Evolutionary conservation across 352 stramenopile species (phyloP).

Genomic region (Plasmopara halstedii): DNA sequence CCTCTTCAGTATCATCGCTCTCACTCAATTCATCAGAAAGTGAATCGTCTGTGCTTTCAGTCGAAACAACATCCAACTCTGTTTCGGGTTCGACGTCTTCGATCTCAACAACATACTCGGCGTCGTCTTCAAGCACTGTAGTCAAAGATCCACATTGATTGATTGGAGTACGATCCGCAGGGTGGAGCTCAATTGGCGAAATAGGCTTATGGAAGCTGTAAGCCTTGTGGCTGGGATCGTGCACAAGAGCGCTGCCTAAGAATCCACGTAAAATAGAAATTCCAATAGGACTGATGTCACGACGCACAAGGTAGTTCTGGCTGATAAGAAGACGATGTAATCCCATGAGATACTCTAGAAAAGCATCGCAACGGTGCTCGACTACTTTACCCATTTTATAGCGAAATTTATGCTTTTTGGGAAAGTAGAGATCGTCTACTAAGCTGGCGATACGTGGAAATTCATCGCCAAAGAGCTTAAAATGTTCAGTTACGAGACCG

Average conservation of each 20-base stretch:
- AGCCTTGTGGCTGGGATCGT: constrained; percentile 42
- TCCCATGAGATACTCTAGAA: constrained; percentile 56
- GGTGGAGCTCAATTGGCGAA: constrained; percentile 34
- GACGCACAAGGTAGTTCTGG: constrained; percentile 41
- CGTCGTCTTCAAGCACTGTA: constrained; percentile 53
- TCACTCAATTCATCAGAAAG: constrained; percentile 33
- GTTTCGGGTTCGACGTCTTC: constrained; percentile 28
- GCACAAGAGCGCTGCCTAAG: constrained; percentile 48
- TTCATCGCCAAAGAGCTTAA: constrained; percentile 43
- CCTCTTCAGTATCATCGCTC: constrained; percentile 32
- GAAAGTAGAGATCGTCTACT: constrained; percentile 57
- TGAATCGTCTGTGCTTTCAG: constrained; percentile 29
- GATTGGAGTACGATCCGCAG: constrained; percentile 37
- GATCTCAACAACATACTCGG: constrained; percentile 30
- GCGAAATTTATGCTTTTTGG: constrained; percentile 58
- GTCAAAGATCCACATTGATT: constrained; percentile 54
- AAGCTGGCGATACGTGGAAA: constrained; percentile 39
- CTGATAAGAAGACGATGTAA: constrained; percentile 60
- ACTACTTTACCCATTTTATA: constrained; percentile 43
- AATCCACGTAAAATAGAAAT: constrained; percentile 65
- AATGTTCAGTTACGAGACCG: constrained; percentile 40
- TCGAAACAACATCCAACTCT: constrained; percentile 28
- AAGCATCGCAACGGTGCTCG: constrained; percentile 53
- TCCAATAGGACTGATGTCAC: constrained; percentile 52
- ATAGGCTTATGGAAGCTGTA: constrained; percentile 54